phyloP scores from a whole-genome alignment of 2,329 filamentous ascomycete genomes.

The Clarireedia paspali region DNA sequence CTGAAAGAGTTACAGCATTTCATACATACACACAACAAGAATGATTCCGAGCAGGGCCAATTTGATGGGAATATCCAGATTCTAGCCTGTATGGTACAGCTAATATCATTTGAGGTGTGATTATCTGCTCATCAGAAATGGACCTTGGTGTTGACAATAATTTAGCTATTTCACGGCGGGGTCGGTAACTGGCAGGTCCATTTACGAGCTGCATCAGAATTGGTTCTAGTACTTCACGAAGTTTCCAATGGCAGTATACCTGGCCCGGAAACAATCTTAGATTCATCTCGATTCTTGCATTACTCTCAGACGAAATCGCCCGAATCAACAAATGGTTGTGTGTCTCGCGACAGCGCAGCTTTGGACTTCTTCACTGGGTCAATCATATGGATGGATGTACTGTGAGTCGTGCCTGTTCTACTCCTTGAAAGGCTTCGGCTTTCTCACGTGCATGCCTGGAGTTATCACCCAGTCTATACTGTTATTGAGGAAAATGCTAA shows the following conservation, averaged over 20 bases:
- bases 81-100: constrained; percentile 8
- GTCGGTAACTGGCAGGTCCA: constrained; percentile 44
- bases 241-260: constrained; percentile 5
- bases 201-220: constrained; percentile 41
- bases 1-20: constrained; percentile 3
- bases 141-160: not conserved
- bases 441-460: not conserved
- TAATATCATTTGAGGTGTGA: constrained; percentile 9
- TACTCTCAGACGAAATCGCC: not conserved
- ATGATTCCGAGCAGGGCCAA: not conserved
- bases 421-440: too few species aligned
- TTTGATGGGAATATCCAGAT: constrained; percentile 4
- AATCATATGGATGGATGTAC: constrained; percentile 5
- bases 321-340: not conserved
- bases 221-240: constrained; percentile 31
- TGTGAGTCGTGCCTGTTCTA: not conserved
- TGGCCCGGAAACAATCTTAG: not conserved
- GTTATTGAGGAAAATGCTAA: not conserved
- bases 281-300: constrained; percentile 1
- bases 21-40: not conserved
- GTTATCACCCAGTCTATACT: not conserved
- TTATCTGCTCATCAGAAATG: not conserved
- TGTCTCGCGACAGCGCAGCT: constrained; percentile 3
- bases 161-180: constrained; percentile 30
- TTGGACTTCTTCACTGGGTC: constrained; percentile 4